Conservation (phyloP, 106 monocot species). For the Cymbidium sinense region DNA sequence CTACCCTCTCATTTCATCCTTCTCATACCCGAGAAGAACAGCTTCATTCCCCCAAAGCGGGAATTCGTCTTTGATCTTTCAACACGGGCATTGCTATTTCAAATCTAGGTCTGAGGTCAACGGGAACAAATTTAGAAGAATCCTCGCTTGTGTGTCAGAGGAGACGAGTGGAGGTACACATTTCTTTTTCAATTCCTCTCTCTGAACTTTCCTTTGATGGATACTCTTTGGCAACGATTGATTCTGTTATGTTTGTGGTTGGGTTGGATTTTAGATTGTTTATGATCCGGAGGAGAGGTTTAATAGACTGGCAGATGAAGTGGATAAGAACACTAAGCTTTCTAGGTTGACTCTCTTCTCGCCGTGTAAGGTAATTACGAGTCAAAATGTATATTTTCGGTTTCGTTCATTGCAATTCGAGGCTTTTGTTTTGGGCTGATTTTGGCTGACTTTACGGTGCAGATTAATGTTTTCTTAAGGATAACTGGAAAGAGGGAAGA, state of each 20-base stretch:
- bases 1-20: conserved; percentile 1
- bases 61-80: conserved; percentile 4
- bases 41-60: background rate
- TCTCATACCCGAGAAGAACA: background rate
- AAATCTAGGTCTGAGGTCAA: conserved; percentile 10
- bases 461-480: conserved; percentile 96
- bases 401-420: background rate
- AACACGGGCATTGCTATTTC: conserved; percentile 17
- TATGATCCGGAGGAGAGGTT: conserved; percentile 72
- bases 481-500: conserved; percentile 91
- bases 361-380: conserved; percentile 76
- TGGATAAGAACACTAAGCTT: conserved; percentile 58
- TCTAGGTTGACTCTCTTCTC: conserved; percentile 84
- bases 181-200: background rate
- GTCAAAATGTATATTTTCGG: background rate
- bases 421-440: background rate
- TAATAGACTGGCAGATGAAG: conserved; percentile 72
- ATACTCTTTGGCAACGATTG: conserved; percentile 4
- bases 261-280: conserved; percentile 36
- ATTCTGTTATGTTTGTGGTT: background rate
- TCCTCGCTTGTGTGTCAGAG: conserved; percentile 39
- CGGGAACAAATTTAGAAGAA: conserved; percentile 13
- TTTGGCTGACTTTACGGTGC: conserved; percentile 6
- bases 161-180: conserved; percentile 67
- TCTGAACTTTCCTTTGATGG: background rate